Percentiles rank a stretch among this genome's conserved stretches.
Conservation (phyloP, 1,284 basidiomycete genomes). For the Malassezia slooffiae region DNA sequence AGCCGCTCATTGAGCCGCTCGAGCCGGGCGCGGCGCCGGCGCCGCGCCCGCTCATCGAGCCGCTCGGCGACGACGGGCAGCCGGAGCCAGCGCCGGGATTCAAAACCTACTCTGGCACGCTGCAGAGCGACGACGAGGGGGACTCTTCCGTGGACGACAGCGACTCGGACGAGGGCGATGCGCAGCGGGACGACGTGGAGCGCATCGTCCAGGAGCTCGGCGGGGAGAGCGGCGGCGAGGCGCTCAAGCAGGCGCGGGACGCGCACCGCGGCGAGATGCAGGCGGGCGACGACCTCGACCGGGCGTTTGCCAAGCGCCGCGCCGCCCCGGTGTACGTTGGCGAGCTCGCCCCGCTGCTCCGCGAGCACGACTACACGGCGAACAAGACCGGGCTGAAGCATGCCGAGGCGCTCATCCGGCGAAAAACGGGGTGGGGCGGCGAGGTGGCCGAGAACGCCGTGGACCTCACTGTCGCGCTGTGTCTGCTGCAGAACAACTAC, state of each 20-base stretch:
- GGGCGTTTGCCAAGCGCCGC: conserved; percentile 21
- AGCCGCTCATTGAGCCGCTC: too few species aligned
- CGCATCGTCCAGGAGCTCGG: conserved; percentile 63
- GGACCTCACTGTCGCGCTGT: conserved; percentile 63
- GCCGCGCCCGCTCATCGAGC: conserved; percentile 17
- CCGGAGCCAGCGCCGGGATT: too few species aligned
- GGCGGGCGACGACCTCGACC: conserved; percentile 8
- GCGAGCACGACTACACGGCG: conserved; percentile 17
- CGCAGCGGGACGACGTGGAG: conserved; percentile 46
- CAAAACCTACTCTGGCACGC: too few species aligned
- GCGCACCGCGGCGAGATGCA: not conserved
- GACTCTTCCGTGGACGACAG: not conserved
- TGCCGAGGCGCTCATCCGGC: conserved; percentile 22
- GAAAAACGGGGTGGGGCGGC: conserved; percentile 25
- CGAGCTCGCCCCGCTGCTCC: conserved; percentile 44
- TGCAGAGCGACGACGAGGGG: not conserved
- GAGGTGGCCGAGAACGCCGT: conserved; percentile 62
- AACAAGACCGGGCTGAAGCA: conserved; percentile 22
- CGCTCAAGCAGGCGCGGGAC: too few species aligned
- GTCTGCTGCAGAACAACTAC: conserved; percentile 71
- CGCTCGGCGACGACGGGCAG: conserved; percentile 15
- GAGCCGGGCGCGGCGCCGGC: not conserved
- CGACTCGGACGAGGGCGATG: conserved; percentile 5
- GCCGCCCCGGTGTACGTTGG: conserved; percentile 46
- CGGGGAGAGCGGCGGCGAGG: conserved; percentile 58